phyloP scores from a whole-genome alignment of 495 filamentous ascomycete genomes.

The Penicillium canariense region DNA sequence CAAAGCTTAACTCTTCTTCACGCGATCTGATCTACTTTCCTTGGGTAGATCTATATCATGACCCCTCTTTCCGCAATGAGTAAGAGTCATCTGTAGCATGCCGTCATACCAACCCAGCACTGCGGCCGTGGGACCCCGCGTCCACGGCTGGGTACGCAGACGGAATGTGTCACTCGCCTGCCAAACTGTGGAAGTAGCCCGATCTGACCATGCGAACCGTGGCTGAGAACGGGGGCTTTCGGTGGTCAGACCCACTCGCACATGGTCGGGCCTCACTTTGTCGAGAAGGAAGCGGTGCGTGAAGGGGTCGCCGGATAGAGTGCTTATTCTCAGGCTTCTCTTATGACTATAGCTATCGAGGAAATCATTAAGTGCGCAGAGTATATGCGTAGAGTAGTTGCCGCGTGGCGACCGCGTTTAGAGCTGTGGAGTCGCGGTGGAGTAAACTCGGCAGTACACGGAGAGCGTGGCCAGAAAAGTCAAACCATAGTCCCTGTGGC shows the following conservation, averaged over 20 bases:
- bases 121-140: conserved; percentile 14
- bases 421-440: neutral
- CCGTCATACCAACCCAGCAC: conserved; percentile 25
- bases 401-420: no score
- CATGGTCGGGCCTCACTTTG: neutral
- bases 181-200: conserved; percentile 14
- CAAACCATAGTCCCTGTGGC: neutral
- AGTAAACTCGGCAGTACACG: neutral
- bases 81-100: conserved; percentile 10
- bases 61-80: neutral
- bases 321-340: neutral
- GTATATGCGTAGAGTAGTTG: neutral
- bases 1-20: neutral
- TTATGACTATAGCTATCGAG: neutral
- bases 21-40: neutral
- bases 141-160: conserved; percentile 15
- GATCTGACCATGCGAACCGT: conserved; percentile 15
- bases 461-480: neutral
- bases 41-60: conserved; percentile 3
- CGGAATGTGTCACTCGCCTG: conserved; percentile 16
- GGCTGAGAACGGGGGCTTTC: neutral
- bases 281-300: neutral
- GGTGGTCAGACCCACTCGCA: conserved; percentile 6
- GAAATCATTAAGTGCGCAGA: neutral
- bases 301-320: neutral